Evolutionary conservation across 495 filamentous ascomycete genomes (phyloP), one percentile per base, ranked within the genome.

Genomic region (Friedmanniomyces endolithicus): DNA sequence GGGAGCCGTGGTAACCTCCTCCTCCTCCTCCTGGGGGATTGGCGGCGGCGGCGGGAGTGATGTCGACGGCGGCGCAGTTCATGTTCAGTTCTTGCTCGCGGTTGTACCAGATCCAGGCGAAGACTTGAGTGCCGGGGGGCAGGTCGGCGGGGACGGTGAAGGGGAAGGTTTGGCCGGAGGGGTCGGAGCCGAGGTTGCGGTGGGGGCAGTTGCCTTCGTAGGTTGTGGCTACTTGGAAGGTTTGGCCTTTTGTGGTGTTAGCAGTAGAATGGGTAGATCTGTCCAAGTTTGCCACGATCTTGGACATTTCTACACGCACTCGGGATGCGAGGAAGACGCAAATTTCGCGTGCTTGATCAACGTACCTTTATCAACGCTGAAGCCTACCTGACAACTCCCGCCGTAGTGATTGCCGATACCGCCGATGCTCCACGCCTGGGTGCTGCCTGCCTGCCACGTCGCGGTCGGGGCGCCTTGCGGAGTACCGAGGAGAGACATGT

Each of bases 41-140:
- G 6, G 44, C 14, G 1, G 43, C 14, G 11, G 52, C 49, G 1
- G 43, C 14, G 11, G 52, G 39, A n/a, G 39, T 53, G 52, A 68
- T 66, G 6, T 54, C 58, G 31, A 68, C 64, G 11, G 50, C 27
- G 11, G 65, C 64, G 48, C 66, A 68, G 47, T 62, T 65, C 59
- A 61, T 63, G 47, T 62, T 62, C 59, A 70, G 62, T 52, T 71
- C 69, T 27, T 65, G 53, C 48, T 71, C 68, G 24, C 69, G 65
- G 45, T 71, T 71, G 47, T 64, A 54, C 68, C 68, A 71, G 1
- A 61, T 67, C 68, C 68, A 70, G 11, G 65, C 62, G 41, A 71
- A 70, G 34, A 71, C 51, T 4, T 55, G 66, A 14, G 61, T 41
- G 29, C 68, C 69, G 7, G 53, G 14, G 1, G 64, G 60, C 19